Evolutionary conservation across 1,284 basidiomycete genomes (phyloP), one percentile per base, ranked within the genome.

Genomic region (Microbotryum saponariae): DNA sequence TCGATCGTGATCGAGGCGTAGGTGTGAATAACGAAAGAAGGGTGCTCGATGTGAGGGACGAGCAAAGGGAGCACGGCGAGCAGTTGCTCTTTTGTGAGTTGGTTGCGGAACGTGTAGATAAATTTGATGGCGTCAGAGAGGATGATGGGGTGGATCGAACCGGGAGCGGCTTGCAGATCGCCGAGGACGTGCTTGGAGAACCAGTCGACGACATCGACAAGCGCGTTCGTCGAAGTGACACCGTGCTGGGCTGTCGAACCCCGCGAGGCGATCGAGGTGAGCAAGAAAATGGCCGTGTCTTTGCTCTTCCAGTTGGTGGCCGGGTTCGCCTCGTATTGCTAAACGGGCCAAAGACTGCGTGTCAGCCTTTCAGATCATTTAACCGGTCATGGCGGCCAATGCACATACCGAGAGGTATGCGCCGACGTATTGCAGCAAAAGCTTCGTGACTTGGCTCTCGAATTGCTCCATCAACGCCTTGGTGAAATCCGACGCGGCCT

Each of bases 71-170:
- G 79, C 12, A 97, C 94, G 0, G 89, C 87, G 10, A 94, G 79
- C 9, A 98, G 81, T 80, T 98, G 94, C 31, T 88, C 84, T 79
- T 97, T 97, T 16, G 91, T 94, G 60, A 98, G 82, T 89, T 96
- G 94, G 73, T 94, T 93, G 21, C 96, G 82, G 83, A 98, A 98
- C 0, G 91, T 96, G 73, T 91, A 82, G 56, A 96, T 76, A 78
- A 90, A 96, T 59, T 90, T 86, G 75, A 98, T 97, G 5, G 93
- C 92, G 75, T 97, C 92, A 44, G 96, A 92, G 72, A 93, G 90
- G 48, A 98, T 79, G 70, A 98, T 91, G 6, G 92, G 88, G 73
- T 96, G 87, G 0, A 89, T 85, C 18, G 79, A 78, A 2, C 83
- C 83, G 5, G 81, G 78, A 1, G 79, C 77, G 2, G 87, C 85